Percentiles rank a stretch among this genome's conserved stretches.
These are phyloP conservation scores for Phytophthora parvispora DNA, from an alignment of 352 stramenopile species.

Conservation along the genomic window DNA sequence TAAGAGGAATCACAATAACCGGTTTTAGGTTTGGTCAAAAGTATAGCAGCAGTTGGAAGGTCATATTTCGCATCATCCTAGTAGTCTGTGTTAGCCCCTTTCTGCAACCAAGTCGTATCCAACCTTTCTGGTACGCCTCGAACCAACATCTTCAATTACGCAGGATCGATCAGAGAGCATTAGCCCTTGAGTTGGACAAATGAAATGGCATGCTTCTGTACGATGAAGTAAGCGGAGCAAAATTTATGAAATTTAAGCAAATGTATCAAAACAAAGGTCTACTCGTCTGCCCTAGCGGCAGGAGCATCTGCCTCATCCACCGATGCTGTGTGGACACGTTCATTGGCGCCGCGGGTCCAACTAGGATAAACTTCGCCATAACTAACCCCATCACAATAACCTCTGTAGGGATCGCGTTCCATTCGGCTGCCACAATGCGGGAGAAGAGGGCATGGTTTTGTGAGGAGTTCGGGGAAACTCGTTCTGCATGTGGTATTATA, in stretches of 20 bases:
- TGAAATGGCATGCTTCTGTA: too few species aligned
- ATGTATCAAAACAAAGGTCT: background rate
- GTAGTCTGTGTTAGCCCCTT: too few species aligned
- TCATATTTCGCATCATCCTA: too few species aligned
- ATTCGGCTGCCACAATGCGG: constrained; percentile 4
- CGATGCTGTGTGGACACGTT: background rate
- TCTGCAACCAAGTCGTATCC: too few species aligned
- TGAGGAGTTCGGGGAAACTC: constrained; percentile 2
- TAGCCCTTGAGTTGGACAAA: too few species aligned
- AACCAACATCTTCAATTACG: too few species aligned
- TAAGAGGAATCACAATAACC: too few species aligned
- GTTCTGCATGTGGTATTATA: constrained; percentile 11
- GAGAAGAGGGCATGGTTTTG: constrained; percentile 8
- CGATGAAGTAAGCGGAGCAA: too few species aligned
- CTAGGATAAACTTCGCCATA: background rate
- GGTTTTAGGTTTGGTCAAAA: too few species aligned
- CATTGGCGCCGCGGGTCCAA: background rate
- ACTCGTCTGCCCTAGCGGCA: background rate
- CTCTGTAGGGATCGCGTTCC: background rate
- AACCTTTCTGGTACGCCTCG: too few species aligned
- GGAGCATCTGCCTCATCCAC: background rate
- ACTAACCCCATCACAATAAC: constrained; percentile 1
- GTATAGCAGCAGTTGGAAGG: too few species aligned
- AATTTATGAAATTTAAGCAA: background rate
- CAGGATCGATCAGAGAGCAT: too few species aligned